Evolutionary conservation across 2,329 filamentous ascomycete genomes (phyloP), one percentile per base, ranked within the genome.

Genomic region (Basipetospora chlamydospora): DNA sequence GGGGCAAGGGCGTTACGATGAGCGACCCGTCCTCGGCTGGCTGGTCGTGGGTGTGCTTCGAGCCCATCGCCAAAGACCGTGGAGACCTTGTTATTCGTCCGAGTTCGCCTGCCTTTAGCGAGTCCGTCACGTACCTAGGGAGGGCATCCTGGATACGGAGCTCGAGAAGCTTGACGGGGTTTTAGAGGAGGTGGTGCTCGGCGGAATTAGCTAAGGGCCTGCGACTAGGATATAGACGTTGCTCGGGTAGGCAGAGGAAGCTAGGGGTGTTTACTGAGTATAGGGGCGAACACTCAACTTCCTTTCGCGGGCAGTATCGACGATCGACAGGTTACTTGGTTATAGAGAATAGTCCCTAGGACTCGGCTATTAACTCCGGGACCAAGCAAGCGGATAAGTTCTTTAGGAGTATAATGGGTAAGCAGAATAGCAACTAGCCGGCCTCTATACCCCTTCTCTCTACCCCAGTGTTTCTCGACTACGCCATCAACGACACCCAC

Each of bases 251-350:
- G 41, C 11, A 10, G 9, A 10, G 18, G 11, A 35, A 29, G 5
- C 39, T 70, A 1, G 64, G 60, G 1, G 67, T 53, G 0, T 53
- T 71, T n/a, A n/a, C n/a, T n/a, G n/a, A n/a, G n/a, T 26, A 42
- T 70, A 1, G 67, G 59, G 0, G 55, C 60, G 8, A 69, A 59
- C 43, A 64, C 65, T 6, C 71, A 64, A 64, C 44, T 72, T 17
- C 66, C 67, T 1, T 66, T 70, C 46, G 54, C 56, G 0, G 39
- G 42, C 0, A 46, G 52, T 29, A 39, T 60, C 4, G 51, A 57
- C 20, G n/a, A n/a, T n/a, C n/a, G n/a, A n/a, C n/a, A n/a, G n/a
- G n/a, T n/a, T n/a, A n/a, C n/a, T n/a, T n/a, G n/a, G n/a, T n/a
- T n/a, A n/a, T n/a, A n/a, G n/a, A n/a, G n/a, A n/a, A n/a, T n/a